Conservation (phyloP, 495 filamentous ascomycete genomes). For the Penicillium fimorum region DNA sequence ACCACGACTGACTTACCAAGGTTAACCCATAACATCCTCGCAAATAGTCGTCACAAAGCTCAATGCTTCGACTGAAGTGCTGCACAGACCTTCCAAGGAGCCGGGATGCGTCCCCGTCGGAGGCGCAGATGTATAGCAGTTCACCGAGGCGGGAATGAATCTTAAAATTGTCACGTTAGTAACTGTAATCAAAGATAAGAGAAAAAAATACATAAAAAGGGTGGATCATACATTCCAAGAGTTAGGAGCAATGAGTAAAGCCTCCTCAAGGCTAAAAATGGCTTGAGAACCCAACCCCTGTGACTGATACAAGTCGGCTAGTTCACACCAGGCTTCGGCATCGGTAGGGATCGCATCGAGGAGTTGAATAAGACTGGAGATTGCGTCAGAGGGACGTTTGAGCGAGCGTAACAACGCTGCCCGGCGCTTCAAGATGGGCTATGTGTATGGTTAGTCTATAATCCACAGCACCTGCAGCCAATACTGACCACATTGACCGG, state of each 20-base stretch:
- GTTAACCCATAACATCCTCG: constrained; percentile 90
- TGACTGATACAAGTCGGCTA: constrained; percentile 77
- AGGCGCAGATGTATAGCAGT: constrained; percentile 67
- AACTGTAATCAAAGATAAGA: background rate
- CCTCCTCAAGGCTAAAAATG: constrained; percentile 86
- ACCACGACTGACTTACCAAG: constrained; percentile 52
- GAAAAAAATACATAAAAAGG: background rate
- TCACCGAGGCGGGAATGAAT: constrained; percentile 88
- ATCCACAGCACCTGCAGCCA: background rate
- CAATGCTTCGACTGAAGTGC: constrained; percentile 83
- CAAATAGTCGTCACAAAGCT: constrained; percentile 89
- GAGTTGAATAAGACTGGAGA: constrained; percentile 67
- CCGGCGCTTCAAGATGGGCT: constrained; percentile 86
- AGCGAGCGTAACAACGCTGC: constrained; percentile 76
- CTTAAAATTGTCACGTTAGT: constrained; percentile 38
- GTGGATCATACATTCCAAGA: constrained; percentile 78
- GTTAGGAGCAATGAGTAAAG: constrained; percentile 82
- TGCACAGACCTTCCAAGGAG: constrained; percentile 69
- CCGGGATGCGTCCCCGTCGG: constrained; percentile 43
- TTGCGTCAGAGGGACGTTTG: constrained; percentile 66
- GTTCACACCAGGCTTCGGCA: constrained; percentile 90
- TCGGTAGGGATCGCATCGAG: constrained; percentile 85
- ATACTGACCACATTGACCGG: constrained; percentile 74
- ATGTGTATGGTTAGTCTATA: constrained; percentile 1
- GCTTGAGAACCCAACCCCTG: constrained; percentile 78